Evolutionary conservation across 495 filamentous ascomycete genomes (phyloP).

Genomic region (Lepraria neglecta): DNA sequence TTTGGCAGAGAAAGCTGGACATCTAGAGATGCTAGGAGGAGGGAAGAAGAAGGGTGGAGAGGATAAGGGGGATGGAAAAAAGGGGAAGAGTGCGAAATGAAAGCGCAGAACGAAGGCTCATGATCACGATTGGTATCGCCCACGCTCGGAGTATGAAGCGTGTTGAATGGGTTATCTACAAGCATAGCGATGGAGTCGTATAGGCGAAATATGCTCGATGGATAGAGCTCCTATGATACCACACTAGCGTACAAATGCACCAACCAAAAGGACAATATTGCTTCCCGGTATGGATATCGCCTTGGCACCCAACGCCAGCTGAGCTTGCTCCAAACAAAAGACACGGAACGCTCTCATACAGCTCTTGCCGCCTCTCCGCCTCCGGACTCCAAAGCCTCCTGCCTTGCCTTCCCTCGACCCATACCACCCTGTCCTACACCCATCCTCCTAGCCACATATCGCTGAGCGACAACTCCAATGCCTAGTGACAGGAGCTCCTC

Average conservation of each 20-base stretch:
- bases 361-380: constrained; percentile 81
- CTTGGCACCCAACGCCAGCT: constrained; percentile 2
- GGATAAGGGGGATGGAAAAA: constrained; percentile 4
- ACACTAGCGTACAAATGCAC: constrained; percentile 4
- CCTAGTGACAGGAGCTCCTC: constrained; percentile 79
- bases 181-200: constrained; percentile 9
- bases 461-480: constrained; percentile 84
- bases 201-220: neutral
- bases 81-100: constrained; percentile 13
- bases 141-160: neutral
- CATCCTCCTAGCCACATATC: constrained; percentile 93
- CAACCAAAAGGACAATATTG: neutral
- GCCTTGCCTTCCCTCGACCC: constrained; percentile 72
- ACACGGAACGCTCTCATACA: constrained; percentile 3
- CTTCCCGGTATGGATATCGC: neutral
- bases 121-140: neutral
- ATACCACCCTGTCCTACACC: constrained; percentile 72
- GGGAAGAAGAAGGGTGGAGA: constrained; percentile 25
- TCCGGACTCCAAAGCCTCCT: constrained; percentile 63
- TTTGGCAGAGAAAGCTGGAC: constrained; percentile 63
- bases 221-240: neutral
- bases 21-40: constrained; percentile 37
- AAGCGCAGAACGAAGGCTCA: neutral
- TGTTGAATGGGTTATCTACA: neutral
- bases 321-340: neutral